Evolutionary conservation across 2,329 filamentous ascomycete species (phyloP).

Genomic region (Thermomyces lanuginosus): DNA sequence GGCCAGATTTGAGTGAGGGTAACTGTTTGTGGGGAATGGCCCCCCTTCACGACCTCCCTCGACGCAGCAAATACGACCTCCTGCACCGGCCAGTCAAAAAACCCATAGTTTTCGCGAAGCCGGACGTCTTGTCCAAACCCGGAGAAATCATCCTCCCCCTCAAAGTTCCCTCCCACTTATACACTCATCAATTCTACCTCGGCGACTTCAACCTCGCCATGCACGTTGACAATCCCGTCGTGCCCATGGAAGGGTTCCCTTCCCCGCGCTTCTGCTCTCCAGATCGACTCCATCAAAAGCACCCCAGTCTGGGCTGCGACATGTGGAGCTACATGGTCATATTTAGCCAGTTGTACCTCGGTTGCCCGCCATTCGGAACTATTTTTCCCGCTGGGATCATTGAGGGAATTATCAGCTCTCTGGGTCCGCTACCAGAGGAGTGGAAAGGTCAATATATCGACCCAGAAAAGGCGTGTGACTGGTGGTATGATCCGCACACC

Average conservation of each 20-base stretch:
- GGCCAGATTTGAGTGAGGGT: slow-evolving; percentile 13
- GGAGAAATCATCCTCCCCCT: slow-evolving; percentile 13
- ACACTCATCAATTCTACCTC: slow-evolving; percentile 15
- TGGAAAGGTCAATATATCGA: slow-evolving; percentile 11
- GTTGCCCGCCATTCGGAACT: slow-evolving; percentile 9
- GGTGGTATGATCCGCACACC: slow-evolving; percentile 15
- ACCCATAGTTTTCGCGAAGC: slow-evolving; percentile 10
- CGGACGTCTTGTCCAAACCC: slow-evolving; percentile 12
- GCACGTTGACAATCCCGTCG: slow-evolving; percentile 9
- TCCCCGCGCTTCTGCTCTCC: slow-evolving; percentile 11
- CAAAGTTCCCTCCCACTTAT: slow-evolving; percentile 9
- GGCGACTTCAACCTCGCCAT: slow-evolving; percentile 15
- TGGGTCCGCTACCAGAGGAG: slow-evolving; percentile 14
- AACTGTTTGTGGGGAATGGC: slow-evolving; percentile 16
- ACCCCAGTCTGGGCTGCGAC: slow-evolving; percentile 13
- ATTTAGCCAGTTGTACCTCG: slow-evolving; percentile 13
- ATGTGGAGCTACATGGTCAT: slow-evolving; percentile 19
- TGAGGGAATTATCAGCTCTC: slow-evolving; percentile 8
- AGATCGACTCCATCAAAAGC: slow-evolving; percentile 12
- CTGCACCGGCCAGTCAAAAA: slow-evolving; percentile 13
- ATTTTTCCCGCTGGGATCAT: slow-evolving; percentile 9
- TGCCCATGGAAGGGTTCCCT: slow-evolving; percentile 7
- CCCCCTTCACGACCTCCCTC: slow-evolving; percentile 10
- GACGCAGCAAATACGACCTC: slow-evolving; percentile 12
- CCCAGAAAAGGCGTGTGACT: slow-evolving; percentile 8